phyloP scores from a whole-genome alignment of 1,139 yeast genomes.

The Suhomyces anneliseae region DNA sequence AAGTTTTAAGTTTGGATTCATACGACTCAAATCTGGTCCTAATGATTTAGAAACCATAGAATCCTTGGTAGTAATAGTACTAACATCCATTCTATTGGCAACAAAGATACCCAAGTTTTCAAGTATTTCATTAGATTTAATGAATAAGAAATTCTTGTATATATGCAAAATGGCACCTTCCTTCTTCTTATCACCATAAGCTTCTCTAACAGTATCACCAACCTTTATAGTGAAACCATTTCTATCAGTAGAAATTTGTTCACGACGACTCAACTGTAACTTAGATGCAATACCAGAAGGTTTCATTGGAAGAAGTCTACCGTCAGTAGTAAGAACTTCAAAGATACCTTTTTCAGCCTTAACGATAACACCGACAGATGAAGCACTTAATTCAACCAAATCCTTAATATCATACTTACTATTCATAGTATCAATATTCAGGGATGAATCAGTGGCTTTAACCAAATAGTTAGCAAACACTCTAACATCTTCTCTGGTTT shows the following conservation, averaged over 20 bases:
- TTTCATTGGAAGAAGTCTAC: slow-evolving; percentile 67
- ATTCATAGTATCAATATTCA: slow-evolving; percentile 34
- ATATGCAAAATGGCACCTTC: slow-evolving; percentile 89
- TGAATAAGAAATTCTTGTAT: slow-evolving; percentile 73
- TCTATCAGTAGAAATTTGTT: slow-evolving; percentile 83
- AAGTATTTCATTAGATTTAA: slow-evolving; percentile 72
- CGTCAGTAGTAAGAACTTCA: slow-evolving; percentile 81
- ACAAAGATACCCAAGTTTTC: slow-evolving; percentile 95
- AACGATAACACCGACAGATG: slow-evolving; percentile 84
- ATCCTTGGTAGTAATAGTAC: slow-evolving; percentile 82
- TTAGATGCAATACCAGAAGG: slow-evolving; percentile 83
- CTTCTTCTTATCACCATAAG: slow-evolving; percentile 62
- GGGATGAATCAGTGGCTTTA: slow-evolving; percentile 73
- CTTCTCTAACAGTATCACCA: slow-evolving; percentile 90
- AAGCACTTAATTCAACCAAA: slow-evolving; percentile 83
- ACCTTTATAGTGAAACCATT: slow-evolving; percentile 81
- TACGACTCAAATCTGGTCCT: slow-evolving; percentile 70
- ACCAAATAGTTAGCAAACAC: slow-evolving; percentile 89
- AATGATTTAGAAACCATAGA: slow-evolving; percentile 54
- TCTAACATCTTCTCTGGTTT: slow-evolving; percentile 81
- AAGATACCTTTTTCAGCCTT: slow-evolving; percentile 86
- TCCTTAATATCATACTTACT: slow-evolving; percentile 87
- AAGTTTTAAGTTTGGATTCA: slow-evolving; percentile 78
- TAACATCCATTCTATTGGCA: slow-evolving; percentile 70
- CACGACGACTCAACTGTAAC: slow-evolving; percentile 60